These are phyloP conservation scores for Brassica napus DNA, from an alignment of 345 rosid species.

Conservation along the genomic window Da-Ae NC_063436.1:14742001-14742500, in stretches of 20 bases:
- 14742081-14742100: slow-evolving; percentile 20
- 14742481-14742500: background rate
- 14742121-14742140: background rate
- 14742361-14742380: too few species aligned
- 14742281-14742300: background rate
- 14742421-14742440: slow-evolving; percentile 81
- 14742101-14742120: background rate
- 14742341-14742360: background rate
- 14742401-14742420: slow-evolving; percentile 61
- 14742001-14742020: slow-evolving; percentile 12
- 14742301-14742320: background rate
- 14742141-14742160: slow-evolving; percentile 14
- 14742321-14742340: background rate
- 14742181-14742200: background rate
- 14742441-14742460: too few species aligned
- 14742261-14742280: background rate
- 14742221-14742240: background rate
- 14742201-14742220: background rate
- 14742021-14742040: slow-evolving; percentile 20
- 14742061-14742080: background rate
- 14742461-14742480: background rate
- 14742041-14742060: background rate
- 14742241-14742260: background rate
- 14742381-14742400: slow-evolving; percentile 34
- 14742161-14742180: background rate